Evolutionary conservation across 352 stramenopile species (phyloP).

Genomic region (Thalassiosira exigua): DNA sequence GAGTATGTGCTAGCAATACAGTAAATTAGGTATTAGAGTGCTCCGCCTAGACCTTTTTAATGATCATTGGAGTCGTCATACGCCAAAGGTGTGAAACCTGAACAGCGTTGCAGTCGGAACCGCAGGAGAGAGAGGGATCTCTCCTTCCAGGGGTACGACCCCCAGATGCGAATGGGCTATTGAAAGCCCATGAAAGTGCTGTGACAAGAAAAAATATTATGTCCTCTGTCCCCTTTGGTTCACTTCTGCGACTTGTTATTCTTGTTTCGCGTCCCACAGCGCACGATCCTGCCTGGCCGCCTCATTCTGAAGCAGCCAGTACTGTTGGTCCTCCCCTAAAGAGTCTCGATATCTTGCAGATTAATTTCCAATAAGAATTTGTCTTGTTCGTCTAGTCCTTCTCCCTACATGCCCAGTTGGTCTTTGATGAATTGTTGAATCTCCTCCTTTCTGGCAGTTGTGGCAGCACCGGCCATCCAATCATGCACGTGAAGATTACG

Average conservation of each 20-base stretch:
- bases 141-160: no score
- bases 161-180: no score
- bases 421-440: conserved; percentile 43
- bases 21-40: no score
- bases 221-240: not conserved
- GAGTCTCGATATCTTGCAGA: conserved; percentile 15
- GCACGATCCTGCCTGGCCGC: conserved; percentile 7
- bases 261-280: not conserved
- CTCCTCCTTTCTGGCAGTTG: conserved; percentile 1
- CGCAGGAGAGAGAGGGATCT: conserved; percentile 2
- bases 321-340: conserved; percentile 18
- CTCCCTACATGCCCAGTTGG: conserved; percentile 13
- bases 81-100: conserved; percentile 2
- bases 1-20: no score
- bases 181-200: no score
- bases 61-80: conserved; percentile 10
- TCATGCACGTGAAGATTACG: conserved; percentile 31
- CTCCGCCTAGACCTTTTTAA: no score
- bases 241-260: not conserved
- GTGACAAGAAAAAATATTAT: no score
- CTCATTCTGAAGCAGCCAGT: conserved; percentile 27
- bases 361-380: conserved; percentile 33
- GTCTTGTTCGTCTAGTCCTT: conserved; percentile 14
- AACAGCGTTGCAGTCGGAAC: no score
- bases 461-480: conserved; percentile 1